Conservation (phyloP, 2,329 filamentous ascomycete species). For the Myriosclerotinia scirpicola region DNA sequence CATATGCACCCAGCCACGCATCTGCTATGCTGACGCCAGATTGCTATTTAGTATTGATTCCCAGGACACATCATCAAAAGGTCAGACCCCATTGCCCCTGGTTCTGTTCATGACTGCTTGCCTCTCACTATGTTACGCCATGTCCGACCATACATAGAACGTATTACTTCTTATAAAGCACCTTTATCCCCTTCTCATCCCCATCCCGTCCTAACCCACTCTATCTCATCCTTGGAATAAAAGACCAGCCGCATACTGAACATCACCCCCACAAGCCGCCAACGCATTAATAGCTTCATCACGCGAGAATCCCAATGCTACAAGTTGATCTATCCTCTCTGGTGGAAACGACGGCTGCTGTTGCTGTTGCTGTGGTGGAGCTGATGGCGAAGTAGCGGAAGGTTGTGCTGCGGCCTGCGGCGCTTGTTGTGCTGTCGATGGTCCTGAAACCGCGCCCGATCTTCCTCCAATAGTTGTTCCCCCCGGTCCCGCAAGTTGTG, state of each 20-base stretch:
- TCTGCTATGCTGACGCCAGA: slow-evolving; percentile 12
- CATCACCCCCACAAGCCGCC: slow-evolving; percentile 78
- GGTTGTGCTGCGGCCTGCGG: slow-evolving; percentile 9
- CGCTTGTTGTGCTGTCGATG: slow-evolving; percentile 37
- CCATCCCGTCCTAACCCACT: background rate
- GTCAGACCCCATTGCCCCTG: background rate
- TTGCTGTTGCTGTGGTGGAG: slow-evolving; percentile 27
- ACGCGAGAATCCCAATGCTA: slow-evolving; percentile 73
- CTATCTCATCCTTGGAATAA: slow-evolving; percentile 56
- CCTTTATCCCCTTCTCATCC: background rate
- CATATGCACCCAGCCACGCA: background rate
- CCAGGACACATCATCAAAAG: background rate
- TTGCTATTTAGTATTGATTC: slow-evolving; percentile 9
- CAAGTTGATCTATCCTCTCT: slow-evolving; percentile 72
- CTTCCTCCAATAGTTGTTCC: slow-evolving; percentile 86
- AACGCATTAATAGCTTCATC: slow-evolving; percentile 78
- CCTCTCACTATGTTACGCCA: slow-evolving; percentile 10
- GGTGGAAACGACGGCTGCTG: slow-evolving; percentile 44
- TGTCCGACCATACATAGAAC: background rate
- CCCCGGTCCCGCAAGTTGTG: slow-evolving; percentile 78
- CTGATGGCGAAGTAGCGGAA: slow-evolving; percentile 25
- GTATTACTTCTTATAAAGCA: background rate
- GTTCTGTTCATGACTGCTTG: background rate
- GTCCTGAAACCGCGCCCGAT: slow-evolving; percentile 69
- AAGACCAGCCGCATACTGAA: slow-evolving; percentile 83